A percentile compares a stretch with the other conserved stretches of the same genome.
Conservation (phyloP, 192 early-diverging fungal species). For the Coemansia sp. region DNA sequence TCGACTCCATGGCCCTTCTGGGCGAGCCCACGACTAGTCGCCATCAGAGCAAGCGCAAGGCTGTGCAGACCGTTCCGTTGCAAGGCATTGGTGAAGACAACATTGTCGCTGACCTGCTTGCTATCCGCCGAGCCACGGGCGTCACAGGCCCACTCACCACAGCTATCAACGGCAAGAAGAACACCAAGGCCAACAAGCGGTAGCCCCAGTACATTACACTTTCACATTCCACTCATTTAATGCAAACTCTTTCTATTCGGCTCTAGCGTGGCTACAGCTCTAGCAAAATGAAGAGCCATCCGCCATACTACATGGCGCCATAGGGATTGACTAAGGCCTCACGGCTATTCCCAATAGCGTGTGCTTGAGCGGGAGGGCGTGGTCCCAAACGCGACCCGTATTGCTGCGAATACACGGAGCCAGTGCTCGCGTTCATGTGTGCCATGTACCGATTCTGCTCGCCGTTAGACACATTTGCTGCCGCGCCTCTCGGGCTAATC, state of each 20-base stretch:
- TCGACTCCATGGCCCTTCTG: slow-evolving; percentile 37
- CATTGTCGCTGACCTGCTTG: slow-evolving; percentile 40
- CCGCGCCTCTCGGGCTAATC: neutral
- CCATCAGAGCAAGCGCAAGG: slow-evolving; percentile 48
- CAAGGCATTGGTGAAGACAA: slow-evolving; percentile 43
- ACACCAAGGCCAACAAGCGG: slow-evolving; percentile 39
- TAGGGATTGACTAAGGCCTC: slow-evolving; percentile 12
- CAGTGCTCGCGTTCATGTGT: neutral
- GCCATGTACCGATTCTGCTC: neutral
- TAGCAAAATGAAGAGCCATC: too few relatives aligned
- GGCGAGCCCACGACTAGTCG: slow-evolving; percentile 19
- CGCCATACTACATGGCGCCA: neutral
- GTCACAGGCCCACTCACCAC: slow-evolving; percentile 41
- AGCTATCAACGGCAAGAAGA: slow-evolving; percentile 37
- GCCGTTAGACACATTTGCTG: neutral
- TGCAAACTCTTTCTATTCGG: neutral
- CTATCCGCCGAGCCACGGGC: slow-evolving; percentile 40
- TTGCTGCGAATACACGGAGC: slow-evolving; percentile 23
- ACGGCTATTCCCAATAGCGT: slow-evolving; percentile 14
- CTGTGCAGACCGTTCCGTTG: slow-evolving; percentile 30
- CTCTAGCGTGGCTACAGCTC: too few relatives aligned
- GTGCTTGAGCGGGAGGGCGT: slow-evolving; percentile 7
- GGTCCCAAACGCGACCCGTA: slow-evolving; percentile 11
- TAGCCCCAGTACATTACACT: slow-evolving; percentile 2
- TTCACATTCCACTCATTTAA: neutral